Evolutionary conservation across 2,329 filamentous ascomycete genomes (phyloP).

Genomic region (Aspergillus persii): DNA sequence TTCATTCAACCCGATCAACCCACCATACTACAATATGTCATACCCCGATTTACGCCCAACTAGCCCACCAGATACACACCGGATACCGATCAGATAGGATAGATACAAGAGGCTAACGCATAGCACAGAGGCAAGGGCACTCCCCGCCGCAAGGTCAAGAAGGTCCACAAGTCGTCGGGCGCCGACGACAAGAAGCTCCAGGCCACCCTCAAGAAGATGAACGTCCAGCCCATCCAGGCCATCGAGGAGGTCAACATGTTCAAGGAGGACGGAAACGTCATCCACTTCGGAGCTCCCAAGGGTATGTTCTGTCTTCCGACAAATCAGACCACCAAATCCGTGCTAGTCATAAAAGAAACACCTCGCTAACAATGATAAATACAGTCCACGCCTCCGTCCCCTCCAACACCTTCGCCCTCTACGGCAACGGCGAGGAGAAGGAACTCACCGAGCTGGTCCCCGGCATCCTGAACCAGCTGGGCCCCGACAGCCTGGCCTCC

Average conservation of each 20-base stretch:
- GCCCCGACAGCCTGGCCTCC: slow-evolving; percentile 94
- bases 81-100: neutral
- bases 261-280: slow-evolving; percentile 99
- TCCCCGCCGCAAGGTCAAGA: slow-evolving; percentile 97
- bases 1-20: neutral
- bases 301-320: slow-evolving; percentile 58
- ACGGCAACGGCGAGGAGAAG: slow-evolving; percentile 98
- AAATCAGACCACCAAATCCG: neutral
- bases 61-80: neutral
- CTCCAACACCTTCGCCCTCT: slow-evolving; percentile 99
- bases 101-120: neutral
- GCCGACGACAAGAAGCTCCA: slow-evolving; percentile 99
- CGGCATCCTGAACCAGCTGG: slow-evolving; percentile 99
- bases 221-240: slow-evolving; percentile 97
- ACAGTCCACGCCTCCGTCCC: slow-evolving; percentile 89
- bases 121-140: slow-evolving; percentile 85
- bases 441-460: slow-evolving; percentile 99
- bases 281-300: slow-evolving; percentile 97
- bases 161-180: slow-evolving; percentile 85
- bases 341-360: neutral
- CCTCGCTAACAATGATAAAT: slow-evolving; percentile 37
- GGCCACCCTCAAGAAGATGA: slow-evolving; percentile 96
- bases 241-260: slow-evolving; percentile 99
- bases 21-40: neutral
- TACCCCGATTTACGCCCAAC: neutral